These are phyloP conservation scores for Xylaria intraflava DNA, from an alignment of 495 filamentous ascomycete genomes.

Conservation along the genomic window DNA sequence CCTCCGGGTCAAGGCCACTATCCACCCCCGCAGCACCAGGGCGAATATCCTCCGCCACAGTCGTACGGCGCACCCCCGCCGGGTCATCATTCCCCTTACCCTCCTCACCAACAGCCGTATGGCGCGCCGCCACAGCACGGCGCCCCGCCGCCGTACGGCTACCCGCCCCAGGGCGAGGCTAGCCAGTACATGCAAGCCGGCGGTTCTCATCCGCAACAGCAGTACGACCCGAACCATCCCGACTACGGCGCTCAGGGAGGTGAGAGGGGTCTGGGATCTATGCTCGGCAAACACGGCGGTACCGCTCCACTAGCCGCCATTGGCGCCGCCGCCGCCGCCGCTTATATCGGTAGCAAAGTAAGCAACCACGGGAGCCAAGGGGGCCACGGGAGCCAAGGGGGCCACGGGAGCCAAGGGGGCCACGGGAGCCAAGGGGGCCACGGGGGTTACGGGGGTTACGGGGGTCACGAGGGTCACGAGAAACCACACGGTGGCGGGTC, in stretches of 20 bases:
- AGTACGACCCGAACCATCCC: slow-evolving; percentile 13
- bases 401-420: no score
- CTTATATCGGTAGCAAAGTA: slow-evolving; percentile 12
- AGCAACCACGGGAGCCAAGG: slow-evolving; percentile 4
- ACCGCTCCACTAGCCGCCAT: slow-evolving; percentile 11
- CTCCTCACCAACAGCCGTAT: slow-evolving; percentile 15
- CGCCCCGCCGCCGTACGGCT: slow-evolving; percentile 16
- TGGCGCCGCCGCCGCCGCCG: slow-evolving; percentile 16
- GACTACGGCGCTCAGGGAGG: slow-evolving; percentile 12
- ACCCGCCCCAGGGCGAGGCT: slow-evolving; percentile 19
- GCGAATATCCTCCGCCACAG: slow-evolving; percentile 10
- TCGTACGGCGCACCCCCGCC: slow-evolving; percentile 19
- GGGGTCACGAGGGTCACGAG: no score
- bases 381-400: no score
- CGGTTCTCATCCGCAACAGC: slow-evolving; percentile 16
- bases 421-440: no score
- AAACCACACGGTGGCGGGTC: slow-evolving; percentile 1
- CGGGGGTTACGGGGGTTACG: no score
- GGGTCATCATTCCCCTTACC: slow-evolving; percentile 19
- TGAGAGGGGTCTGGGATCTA: slow-evolving; percentile 22
- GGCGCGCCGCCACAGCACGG: slow-evolving; percentile 17
- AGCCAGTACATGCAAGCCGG: slow-evolving; percentile 16
- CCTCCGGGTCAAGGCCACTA: slow-evolving; percentile 10
- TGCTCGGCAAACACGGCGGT: slow-evolving; percentile 12
- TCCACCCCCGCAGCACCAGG: slow-evolving; percentile 8